Evolutionary conservation across 2,329 filamentous ascomycete species (phyloP), one percentile per base, ranked within the genome.

Genomic region (Scolecobasidium constrictum): DNA sequence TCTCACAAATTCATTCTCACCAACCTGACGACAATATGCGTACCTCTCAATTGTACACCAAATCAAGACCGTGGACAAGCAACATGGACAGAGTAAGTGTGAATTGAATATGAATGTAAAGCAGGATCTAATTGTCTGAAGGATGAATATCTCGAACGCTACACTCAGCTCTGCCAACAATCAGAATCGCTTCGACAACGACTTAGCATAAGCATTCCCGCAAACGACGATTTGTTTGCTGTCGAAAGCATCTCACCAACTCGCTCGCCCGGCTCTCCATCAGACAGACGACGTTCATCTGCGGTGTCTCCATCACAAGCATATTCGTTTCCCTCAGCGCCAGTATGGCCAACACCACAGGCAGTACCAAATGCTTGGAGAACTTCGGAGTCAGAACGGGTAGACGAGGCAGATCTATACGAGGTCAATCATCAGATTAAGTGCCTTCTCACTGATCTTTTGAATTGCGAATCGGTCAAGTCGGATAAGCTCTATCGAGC

Each of bases 361-460:
- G 26, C 26, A 7, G n/a, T n/a, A 9, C 26, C 26, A 31, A n/a
- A 31, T 31, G 26, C 26, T n/a, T 31, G 26, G 26, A 31, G n/a
- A n/a, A 9, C 26, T 7, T n/a, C 26, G 9, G 26, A 31, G n/a
- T 31, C 26, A 31, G 26, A 31, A 31, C 37, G 49, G 22, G 42
- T 64, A 57, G 54, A 59, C 48, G 48, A 62, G 49, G 59, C 71
- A 63, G 52, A 67, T 50, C 54, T 72, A n/a, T 63, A 61, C 46
- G 57, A 68, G 34, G 62, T 72, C 54, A 73, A 71, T 48, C 60
- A 68, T 40, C 66, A 71, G 48, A 72, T 73, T 55, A 73, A 74
- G 50, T 62, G 60, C 16, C 72, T 68, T 7, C 60, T 75, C 38
- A 75, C 70, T 9, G 69, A 72, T 45, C 57, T 75, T 2, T 56